Conservation (phyloP, 129 eudicot genomes). For the Pseudognaphalium luteoalbum region DNA sequence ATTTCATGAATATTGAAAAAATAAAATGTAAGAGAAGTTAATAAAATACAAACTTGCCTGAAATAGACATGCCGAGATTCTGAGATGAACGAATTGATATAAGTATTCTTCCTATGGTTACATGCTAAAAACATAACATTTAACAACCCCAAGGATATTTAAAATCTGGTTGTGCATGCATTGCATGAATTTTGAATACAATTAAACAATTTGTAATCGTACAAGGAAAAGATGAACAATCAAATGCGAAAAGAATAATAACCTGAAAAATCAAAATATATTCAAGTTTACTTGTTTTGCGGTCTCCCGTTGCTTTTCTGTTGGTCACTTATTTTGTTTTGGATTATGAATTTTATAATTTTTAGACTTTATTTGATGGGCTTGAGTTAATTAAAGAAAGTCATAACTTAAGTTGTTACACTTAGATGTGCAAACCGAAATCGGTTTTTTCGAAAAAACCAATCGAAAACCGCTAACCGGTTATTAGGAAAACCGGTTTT, state of each 20-base stretch:
- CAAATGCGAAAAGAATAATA: background rate
- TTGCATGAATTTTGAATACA: background rate
- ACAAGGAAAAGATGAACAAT: background rate
- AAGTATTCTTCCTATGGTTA: background rate
- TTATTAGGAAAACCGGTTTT: too few relatives aligned
- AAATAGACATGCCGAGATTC: constrained; percentile 6
- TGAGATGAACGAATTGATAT: background rate
- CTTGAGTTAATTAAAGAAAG: too few relatives aligned
- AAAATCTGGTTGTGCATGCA: background rate
- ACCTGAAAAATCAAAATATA: too few relatives aligned
- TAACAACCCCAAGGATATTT: background rate
- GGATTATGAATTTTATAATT: too few relatives aligned
- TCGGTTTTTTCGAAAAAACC: too few relatives aligned
- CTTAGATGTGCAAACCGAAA: too few relatives aligned
- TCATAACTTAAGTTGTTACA: too few relatives aligned
- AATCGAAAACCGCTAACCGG: too few relatives aligned
- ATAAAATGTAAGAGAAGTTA: background rate
- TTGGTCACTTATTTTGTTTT: background rate
- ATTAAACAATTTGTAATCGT: background rate
- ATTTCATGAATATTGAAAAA: background rate
- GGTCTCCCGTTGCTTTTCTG: background rate
- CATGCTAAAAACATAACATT: background rate
- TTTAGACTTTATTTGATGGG: too few relatives aligned
- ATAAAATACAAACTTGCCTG: background rate
- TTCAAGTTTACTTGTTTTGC: background rate